Base-by-base conservation (phyloP, 2,329 filamentous ascomycete species). In the Beauveria medogensis region DNA sequence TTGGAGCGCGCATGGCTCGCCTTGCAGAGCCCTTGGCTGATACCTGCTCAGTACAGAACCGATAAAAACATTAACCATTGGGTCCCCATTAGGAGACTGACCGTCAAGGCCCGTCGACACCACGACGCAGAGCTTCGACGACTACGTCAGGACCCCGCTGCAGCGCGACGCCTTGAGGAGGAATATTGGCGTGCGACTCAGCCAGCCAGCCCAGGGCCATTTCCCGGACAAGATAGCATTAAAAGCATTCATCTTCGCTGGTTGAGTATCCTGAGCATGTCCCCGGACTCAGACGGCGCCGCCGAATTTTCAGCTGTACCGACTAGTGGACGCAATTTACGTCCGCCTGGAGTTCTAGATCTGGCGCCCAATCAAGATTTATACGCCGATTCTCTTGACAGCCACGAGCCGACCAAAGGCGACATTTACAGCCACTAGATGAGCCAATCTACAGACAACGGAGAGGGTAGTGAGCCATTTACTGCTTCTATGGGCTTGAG, bases 1-100 rank as follows among this genome's bases (percentile, higher is more conserved):
- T 66, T 77, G 0, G 80, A 82, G 63, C 70, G 79, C 2, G 77
- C 75, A 0, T 82, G 80, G 80, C 64, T 72, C 1, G 76, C 76
- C 0, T 69, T 82, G 5, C 76, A 80, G n/a, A 76, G 75, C 50
- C 62, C 62, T 14, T 78, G 75, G 73, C 64, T 80, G 28, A 78
- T 77, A 22, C 75, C 73, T 1, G 59, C 65, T 0, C 67, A 70
- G 61, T 66, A 68, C 1, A 30, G 28, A 9, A 37, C 66, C n/a
- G 64, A 71, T 12, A 73, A 67, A 59, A 70, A 68, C 14, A 30
- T 66, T n/a, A 68, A 66, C 10, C 69, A 77, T 47, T 78, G 77
- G 75, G 62, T 78, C 2, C 77, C 77, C 1, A 63, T 80, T 20
- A 69, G 72, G 2, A 72, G 68, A 40, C 65, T 79, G 9, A 74